Evolutionary conservation across 1,139 yeast species (phyloP), one percentile per base, ranked within the genome.

Genomic region (Ogataea hybrid): DNA sequence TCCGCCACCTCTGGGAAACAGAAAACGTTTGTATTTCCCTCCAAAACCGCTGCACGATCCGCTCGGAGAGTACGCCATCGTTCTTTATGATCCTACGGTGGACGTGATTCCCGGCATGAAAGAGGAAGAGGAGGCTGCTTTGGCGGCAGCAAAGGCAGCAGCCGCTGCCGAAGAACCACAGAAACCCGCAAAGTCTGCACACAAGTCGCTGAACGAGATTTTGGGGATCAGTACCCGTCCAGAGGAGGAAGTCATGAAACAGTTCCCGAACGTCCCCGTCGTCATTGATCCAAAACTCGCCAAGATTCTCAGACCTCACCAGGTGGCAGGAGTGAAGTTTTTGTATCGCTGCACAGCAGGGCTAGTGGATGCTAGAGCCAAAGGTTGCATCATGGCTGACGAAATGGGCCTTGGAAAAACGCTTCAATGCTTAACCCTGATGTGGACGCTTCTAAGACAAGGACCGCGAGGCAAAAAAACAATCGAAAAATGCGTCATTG

Each of bases 341-440:
- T 67, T 92, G 45, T 92, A 89, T 59, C 69, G 92, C 46, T 90
- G 97, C 63, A 88, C 95, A 1, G 77, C 97, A 0, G 98, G 99
- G 0, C 66, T 90, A 33, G 75, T 88, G 21, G 95, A 89, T 57
- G 79, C 89, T 2, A 73, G 81, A 32, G 97, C 97, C 0, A 81
- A 84, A 59, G 99, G 99, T 1, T 92, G 98, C 61, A 94, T 92
- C 42, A 92, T 92, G 98, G 99, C 99, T 0, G 99, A 92, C 68
- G 99, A 89, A 66, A 92, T 92, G 98, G 98, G 98, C 2, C 71
- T 92, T 34, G 98, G 98, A 20, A 92, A 92, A 61, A 92, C 99
- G 0, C 70, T 92, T 32, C 99, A 92, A 63, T 94, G 98, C 62
- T 75, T 92, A 35, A 75, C 97, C 0, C 70, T 92, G 32, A 76